phyloP scores from a whole-genome alignment of 2,329 filamentous ascomycete genomes.

The Microdochium paspali region DNA sequence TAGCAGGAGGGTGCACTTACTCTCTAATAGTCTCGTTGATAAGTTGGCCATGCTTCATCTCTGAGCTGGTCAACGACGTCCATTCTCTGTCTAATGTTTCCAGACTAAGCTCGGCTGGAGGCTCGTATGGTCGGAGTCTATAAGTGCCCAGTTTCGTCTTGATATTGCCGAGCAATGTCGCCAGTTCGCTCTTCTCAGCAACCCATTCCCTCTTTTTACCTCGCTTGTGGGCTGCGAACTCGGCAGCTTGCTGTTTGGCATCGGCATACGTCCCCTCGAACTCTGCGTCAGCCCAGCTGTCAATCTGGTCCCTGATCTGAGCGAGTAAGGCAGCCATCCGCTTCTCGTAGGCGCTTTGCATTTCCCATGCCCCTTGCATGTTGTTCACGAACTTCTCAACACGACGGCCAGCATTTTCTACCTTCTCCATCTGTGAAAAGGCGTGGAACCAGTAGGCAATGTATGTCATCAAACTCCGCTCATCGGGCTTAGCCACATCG shows the following conservation, averaged over 20 bases:
- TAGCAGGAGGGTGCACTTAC: slow-evolving; percentile 32
- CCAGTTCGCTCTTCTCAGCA: slow-evolving; percentile 91
- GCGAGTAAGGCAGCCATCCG: slow-evolving; percentile 77
- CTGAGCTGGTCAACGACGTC: slow-evolving; percentile 68
- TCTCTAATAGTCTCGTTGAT: slow-evolving; percentile 99
- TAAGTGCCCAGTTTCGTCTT: slow-evolving; percentile 98
- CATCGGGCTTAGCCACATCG: slow-evolving; percentile 91
- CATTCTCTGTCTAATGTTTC: slow-evolving; percentile 79
- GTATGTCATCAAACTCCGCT: slow-evolving; percentile 96
- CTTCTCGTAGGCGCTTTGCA: slow-evolving; percentile 93
- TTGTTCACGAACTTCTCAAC: slow-evolving; percentile 98
- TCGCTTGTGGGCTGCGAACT: slow-evolving; percentile 84
- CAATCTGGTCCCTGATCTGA: slow-evolving; percentile 63
- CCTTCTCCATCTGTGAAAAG: slow-evolving; percentile 97
- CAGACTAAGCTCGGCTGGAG: slow-evolving; percentile 71
- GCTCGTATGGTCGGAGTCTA: slow-evolving; percentile 80
- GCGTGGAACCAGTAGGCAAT: slow-evolving; percentile 99
- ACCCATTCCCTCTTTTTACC: slow-evolving; percentile 92
- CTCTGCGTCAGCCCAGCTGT: slow-evolving; percentile 66
- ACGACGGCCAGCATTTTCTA: slow-evolving; percentile 90
- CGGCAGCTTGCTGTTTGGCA: slow-evolving; percentile 74
- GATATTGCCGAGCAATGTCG: slow-evolving; percentile 90
- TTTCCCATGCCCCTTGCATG: slow-evolving; percentile 99
- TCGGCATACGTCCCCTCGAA: slow-evolving; percentile 91
- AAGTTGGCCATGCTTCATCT: slow-evolving; percentile 80